Conservation (phyloP, 768 basidiomycete species). For the Thelephora aurantiotincta region DNA sequence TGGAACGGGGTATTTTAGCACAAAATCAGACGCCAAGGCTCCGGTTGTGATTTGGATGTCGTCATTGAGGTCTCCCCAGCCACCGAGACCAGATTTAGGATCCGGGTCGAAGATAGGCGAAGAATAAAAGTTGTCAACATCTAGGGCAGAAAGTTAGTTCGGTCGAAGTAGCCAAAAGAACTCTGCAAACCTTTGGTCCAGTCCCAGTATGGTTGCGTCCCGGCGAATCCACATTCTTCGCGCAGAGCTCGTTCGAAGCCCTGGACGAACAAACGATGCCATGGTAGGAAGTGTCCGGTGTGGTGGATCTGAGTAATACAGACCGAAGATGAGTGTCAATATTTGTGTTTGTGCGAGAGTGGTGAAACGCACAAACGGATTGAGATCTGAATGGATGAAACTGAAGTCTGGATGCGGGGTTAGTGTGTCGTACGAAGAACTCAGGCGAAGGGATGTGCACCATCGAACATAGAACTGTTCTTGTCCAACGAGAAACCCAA, state of each 20-base stretch:
- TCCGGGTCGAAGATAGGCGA: constrained; percentile 11
- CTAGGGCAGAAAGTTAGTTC: constrained; percentile 1
- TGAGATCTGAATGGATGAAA: too few relatives aligned
- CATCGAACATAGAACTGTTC: too few relatives aligned
- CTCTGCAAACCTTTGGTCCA: constrained; percentile 17
- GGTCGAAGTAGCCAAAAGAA: background rate
- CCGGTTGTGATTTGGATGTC: constrained; percentile 15
- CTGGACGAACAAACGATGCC: constrained; percentile 14
- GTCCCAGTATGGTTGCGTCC: constrained; percentile 16
- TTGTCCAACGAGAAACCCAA: too few relatives aligned
- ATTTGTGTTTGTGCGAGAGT: too few relatives aligned
- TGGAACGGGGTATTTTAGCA: constrained; percentile 19
- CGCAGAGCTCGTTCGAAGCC: constrained; percentile 11
- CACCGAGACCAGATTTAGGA: constrained; percentile 12
- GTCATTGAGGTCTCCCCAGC: constrained; percentile 13
- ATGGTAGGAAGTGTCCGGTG: constrained; percentile 15
- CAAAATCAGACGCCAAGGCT: constrained; percentile 15
- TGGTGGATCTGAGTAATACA: constrained; percentile 11
- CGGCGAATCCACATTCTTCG: constrained; percentile 12
- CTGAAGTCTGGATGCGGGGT: too few relatives aligned
- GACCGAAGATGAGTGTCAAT: too few relatives aligned
- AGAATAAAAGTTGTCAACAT: constrained; percentile 11
- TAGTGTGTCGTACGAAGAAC: background rate
- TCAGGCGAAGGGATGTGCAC: too few relatives aligned
- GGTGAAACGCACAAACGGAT: too few relatives aligned